These are phyloP conservation scores for Suillus sp. DNA, from an alignment of 768 basidiomycete genomes.

Conservation along the genomic window DNA sequence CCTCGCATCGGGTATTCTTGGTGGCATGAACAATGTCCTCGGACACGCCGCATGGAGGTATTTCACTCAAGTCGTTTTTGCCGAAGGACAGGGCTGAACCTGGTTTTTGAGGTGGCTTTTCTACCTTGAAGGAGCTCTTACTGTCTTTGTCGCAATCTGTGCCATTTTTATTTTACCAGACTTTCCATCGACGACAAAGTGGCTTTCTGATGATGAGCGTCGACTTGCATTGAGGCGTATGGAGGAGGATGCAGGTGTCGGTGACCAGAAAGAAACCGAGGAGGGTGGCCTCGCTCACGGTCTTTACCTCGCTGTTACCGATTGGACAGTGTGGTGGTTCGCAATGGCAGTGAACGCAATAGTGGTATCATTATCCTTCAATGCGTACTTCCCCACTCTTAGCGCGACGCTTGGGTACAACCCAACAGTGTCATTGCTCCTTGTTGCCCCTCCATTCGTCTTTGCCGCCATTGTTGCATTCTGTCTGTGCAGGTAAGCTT, in stretches of 20 bases:
- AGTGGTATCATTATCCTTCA: slow-evolving; percentile 65
- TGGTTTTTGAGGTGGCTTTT: slow-evolving; percentile 46
- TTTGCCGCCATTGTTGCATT: slow-evolving; percentile 62
- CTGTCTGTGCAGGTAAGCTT: slow-evolving; percentile 47
- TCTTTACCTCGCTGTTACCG: slow-evolving; percentile 60
- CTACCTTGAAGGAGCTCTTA: slow-evolving; percentile 48
- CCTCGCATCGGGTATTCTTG: slow-evolving; percentile 49
- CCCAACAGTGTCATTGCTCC: slow-evolving; percentile 62
- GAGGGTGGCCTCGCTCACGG: slow-evolving; percentile 43
- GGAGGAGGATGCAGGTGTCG: slow-evolving; percentile 65
- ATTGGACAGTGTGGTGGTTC: slow-evolving; percentile 85
- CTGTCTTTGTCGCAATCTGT: slow-evolving; percentile 46
- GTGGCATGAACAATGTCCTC: slow-evolving; percentile 48
- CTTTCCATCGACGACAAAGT: slow-evolving; percentile 42
- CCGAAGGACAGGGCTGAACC: slow-evolving; percentile 11
- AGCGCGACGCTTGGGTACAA: slow-evolving; percentile 70
- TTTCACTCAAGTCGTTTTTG: slow-evolving; percentile 16
- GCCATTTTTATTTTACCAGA: slow-evolving; percentile 53
- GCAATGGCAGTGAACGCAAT: slow-evolving; percentile 46
- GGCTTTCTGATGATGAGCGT: slow-evolving; percentile 41
- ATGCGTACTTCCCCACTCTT: slow-evolving; percentile 82
- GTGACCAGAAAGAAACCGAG: slow-evolving; percentile 52
- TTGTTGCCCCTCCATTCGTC: slow-evolving; percentile 78
- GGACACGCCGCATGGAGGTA: slow-evolving; percentile 57
- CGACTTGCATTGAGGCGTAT: slow-evolving; percentile 58